These are phyloP conservation scores for Coprinellus aureogranulatus DNA, from an alignment of 768 basidiomycete species.

Conservation along the genomic window DNA sequence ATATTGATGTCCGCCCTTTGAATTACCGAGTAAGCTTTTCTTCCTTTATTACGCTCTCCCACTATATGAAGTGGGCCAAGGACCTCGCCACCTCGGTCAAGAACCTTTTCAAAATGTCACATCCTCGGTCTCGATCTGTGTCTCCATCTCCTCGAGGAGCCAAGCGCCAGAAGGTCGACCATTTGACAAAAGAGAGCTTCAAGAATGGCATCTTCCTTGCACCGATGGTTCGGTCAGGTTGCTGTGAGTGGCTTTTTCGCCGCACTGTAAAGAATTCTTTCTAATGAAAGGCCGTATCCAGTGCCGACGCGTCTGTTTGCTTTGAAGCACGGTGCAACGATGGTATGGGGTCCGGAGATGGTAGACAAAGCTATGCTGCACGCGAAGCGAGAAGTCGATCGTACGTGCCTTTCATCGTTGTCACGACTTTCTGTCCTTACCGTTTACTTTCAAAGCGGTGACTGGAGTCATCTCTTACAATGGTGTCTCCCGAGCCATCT, in stretches of 20 bases:
- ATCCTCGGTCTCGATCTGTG: constrained; percentile 47
- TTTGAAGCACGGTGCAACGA: constrained; percentile 86
- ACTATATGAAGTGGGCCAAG: constrained; percentile 1
- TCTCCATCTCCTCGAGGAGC: constrained; percentile 46
- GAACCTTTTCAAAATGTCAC: constrained; percentile 38
- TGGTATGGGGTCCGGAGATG: constrained; percentile 96
- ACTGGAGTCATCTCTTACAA: constrained; percentile 88
- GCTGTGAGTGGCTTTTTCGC: constrained; percentile 43
- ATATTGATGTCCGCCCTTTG: too few species aligned
- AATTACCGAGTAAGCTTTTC: neutral
- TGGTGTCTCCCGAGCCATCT: constrained; percentile 82
- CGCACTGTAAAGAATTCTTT: constrained; percentile 10
- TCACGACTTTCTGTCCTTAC: neutral
- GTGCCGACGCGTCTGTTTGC: constrained; percentile 85
- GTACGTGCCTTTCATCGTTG: constrained; percentile 45
- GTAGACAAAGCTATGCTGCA: constrained; percentile 96
- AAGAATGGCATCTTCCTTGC: constrained; percentile 91
- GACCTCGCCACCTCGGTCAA: neutral
- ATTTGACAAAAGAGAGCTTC: constrained; percentile 72
- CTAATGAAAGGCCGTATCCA: constrained; percentile 25
- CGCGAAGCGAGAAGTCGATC: constrained; percentile 77
- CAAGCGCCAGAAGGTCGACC: constrained; percentile 57
- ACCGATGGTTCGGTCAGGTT: constrained; percentile 96
- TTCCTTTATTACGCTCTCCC: neutral
- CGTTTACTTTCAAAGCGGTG: constrained; percentile 46